These are phyloP conservation scores for Pigoraptor vietnamica DNA, from an alignment of 78 protist species.

Conservation along the genomic window DNA sequence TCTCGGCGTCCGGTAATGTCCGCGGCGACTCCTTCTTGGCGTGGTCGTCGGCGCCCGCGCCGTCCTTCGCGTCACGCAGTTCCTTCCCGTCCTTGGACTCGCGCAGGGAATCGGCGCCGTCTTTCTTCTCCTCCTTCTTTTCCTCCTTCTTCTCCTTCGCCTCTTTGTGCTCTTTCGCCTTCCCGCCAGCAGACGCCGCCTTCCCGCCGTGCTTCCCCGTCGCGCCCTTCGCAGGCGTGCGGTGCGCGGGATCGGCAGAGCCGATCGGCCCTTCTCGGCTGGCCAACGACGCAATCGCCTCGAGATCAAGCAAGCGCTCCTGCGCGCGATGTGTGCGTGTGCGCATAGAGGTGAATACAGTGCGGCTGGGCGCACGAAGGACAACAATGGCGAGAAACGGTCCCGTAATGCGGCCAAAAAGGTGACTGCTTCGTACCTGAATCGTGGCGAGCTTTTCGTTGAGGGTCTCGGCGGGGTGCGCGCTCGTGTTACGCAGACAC, in stretches of 20 bases:
- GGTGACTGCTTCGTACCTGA: neutral
- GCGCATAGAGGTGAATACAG: neutral
- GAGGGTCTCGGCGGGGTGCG: neutral
- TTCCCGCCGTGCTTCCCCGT: neutral
- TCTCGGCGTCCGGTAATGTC: no score
- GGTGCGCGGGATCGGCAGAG: neutral
- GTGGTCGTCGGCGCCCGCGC: no score
- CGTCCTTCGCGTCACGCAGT: no score
- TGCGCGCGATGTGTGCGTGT: neutral
- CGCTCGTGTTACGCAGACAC: neutral
- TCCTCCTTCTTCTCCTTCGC: no score
- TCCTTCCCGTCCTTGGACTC: no score
- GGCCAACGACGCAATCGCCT: neutral
- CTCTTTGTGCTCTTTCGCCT: no score
- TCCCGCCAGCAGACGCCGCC: neutral
- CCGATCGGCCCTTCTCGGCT: neutral
- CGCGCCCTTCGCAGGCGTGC: neutral
- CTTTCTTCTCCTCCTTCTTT: no score
- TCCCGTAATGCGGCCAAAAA: neutral
- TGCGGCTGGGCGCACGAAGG: neutral
- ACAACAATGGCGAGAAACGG: neutral
- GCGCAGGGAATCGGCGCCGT: no score
- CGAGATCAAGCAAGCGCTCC: neutral
- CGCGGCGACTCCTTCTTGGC: no score
- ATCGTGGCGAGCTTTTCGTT: neutral